A percentile compares a stretch with the other conserved stretches of the same genome.
These are phyloP conservation scores for Penicillium sclerotiorum DNA, from an alignment of 2,329 filamentous ascomycete genomes.

Conservation along the genomic window DNA sequence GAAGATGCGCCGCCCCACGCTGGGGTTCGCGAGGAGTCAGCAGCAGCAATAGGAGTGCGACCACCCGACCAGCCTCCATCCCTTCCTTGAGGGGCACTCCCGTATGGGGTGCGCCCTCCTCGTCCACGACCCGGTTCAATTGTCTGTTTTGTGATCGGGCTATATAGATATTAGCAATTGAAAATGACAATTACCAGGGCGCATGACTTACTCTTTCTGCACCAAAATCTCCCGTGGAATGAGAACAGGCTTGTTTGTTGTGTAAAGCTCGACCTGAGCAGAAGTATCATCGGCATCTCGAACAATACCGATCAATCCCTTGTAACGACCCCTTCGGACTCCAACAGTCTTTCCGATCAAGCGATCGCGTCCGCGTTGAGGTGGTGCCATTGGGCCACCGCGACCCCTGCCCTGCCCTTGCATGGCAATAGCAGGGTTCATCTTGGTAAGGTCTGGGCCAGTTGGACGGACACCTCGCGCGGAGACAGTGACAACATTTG, in stretches of 20 bases:
- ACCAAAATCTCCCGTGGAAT: conserved; percentile 79
- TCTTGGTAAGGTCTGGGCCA: conserved; percentile 77
- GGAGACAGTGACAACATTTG: conserved; percentile 86
- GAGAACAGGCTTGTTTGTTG: conserved; percentile 88
- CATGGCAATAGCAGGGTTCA: conserved; percentile 87
- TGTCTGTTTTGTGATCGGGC: conserved; percentile 69
- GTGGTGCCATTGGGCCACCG: conserved; percentile 63
- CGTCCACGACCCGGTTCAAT: conserved; percentile 67
- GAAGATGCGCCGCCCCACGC: conserved; percentile 67
- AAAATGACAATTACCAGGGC: conserved; percentile 5
- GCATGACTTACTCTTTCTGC: conserved; percentile 73
- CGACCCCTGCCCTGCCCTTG: conserved; percentile 56
- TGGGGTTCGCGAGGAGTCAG: conserved; percentile 69
- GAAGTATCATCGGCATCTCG: conserved; percentile 88
- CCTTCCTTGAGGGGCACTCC: neutral
- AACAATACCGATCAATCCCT: conserved; percentile 90
- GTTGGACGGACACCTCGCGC: conserved; percentile 84
- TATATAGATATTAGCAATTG: conserved; percentile 25
- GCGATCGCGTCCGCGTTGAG: conserved; percentile 75
- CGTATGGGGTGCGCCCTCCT: conserved; percentile 47
- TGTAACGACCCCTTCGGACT: conserved; percentile 83
- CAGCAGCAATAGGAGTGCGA: conserved; percentile 67
- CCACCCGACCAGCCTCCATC: conserved; percentile 60
- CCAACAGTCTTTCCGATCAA: conserved; percentile 90
- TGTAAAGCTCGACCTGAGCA: conserved; percentile 89